phyloP scores from a whole-genome alignment of 1,284 basidiomycete genomes.

The Binderoboletus segoi region DNA sequence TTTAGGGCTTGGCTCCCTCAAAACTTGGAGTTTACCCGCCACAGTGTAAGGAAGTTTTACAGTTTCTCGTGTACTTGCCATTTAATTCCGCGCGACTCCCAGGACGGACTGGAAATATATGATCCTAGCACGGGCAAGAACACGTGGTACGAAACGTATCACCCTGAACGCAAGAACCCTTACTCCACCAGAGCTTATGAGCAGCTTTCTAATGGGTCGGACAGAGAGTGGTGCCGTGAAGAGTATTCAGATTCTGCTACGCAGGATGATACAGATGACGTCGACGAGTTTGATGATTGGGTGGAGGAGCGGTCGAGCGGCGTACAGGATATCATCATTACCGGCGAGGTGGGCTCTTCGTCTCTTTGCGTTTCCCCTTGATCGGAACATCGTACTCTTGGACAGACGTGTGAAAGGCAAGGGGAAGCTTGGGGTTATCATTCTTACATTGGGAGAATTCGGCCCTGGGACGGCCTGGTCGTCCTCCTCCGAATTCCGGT shows the following conservation, averaged over 20 bases:
- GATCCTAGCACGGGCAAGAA: constrained; percentile 40
- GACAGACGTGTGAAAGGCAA: constrained; percentile 43
- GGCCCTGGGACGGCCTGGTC: constrained; percentile 52
- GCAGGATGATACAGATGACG: constrained; percentile 30
- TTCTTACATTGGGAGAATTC: constrained; percentile 47
- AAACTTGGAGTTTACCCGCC: constrained; percentile 34
- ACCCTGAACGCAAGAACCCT: constrained; percentile 36
- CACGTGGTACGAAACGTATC: constrained; percentile 46
- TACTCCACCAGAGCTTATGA: constrained; percentile 39
- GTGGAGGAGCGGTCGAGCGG: constrained; percentile 40
- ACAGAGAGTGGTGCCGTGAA: constrained; percentile 29
- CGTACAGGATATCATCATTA: constrained; percentile 51
- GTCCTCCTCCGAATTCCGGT: constrained; percentile 49
- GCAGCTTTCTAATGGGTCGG: constrained; percentile 27
- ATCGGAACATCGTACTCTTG: constrained; percentile 1
- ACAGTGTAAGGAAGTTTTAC: constrained; percentile 35
- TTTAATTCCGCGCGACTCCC: constrained; percentile 18
- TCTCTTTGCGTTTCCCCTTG: background rate
- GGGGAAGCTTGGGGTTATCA: constrained; percentile 52
- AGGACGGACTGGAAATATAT: constrained; percentile 45
- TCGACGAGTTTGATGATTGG: constrained; percentile 40
- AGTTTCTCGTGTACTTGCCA: background rate
- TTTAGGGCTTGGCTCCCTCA: constrained; percentile 50
- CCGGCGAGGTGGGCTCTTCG: constrained; percentile 44
- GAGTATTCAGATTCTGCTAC: constrained; percentile 20